phyloP scores from a whole-genome alignment of 805 yeast genomes.

The Metschnikowia santaceciliae region DNA sequence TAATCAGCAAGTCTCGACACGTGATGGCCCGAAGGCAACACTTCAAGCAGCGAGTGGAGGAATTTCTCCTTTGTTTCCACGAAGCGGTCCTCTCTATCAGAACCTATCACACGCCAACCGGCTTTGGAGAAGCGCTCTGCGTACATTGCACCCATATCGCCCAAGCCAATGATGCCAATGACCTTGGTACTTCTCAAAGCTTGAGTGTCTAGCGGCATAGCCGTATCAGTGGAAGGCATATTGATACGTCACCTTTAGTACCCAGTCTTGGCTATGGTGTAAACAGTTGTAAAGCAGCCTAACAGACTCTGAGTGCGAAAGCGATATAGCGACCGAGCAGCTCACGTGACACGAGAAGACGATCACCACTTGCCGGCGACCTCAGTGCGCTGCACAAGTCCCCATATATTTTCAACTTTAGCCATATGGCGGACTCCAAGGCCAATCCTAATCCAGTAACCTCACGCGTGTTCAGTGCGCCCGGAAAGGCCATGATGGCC shows the following conservation, averaged over 20 bases:
- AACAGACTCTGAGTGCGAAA: neutral
- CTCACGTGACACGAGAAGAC: constrained; percentile 1
- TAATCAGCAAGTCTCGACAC: constrained; percentile 82
- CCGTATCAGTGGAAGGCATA: neutral
- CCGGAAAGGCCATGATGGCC: constrained; percentile 90
- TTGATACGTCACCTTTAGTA: too few species aligned
- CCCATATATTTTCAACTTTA: neutral
- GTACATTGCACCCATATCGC: constrained; percentile 93
- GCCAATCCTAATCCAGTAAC: neutral
- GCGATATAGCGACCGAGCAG: neutral
- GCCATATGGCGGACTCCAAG: neutral
- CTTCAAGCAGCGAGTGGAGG: constrained; percentile 43
- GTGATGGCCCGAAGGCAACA: constrained; percentile 74
- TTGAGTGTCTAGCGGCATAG: neutral
- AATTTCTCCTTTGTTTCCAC: constrained; percentile 42
- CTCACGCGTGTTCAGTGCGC: constrained; percentile 71
- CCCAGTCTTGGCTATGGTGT: too few species aligned
- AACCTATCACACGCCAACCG: constrained; percentile 88
- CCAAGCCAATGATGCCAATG: constrained; percentile 91
- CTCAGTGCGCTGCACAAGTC: neutral
- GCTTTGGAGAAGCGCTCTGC: constrained; percentile 73
- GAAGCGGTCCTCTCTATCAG: constrained; percentile 71
- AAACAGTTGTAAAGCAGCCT: too few species aligned
- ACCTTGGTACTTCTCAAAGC: constrained; percentile 33
- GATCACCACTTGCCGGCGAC: neutral